A percentile compares a stretch with the other conserved stretches of the same genome.
phyloP scores from a whole-genome alignment of 306 rosid genomes.

The Cercis canadensis region DNA sequence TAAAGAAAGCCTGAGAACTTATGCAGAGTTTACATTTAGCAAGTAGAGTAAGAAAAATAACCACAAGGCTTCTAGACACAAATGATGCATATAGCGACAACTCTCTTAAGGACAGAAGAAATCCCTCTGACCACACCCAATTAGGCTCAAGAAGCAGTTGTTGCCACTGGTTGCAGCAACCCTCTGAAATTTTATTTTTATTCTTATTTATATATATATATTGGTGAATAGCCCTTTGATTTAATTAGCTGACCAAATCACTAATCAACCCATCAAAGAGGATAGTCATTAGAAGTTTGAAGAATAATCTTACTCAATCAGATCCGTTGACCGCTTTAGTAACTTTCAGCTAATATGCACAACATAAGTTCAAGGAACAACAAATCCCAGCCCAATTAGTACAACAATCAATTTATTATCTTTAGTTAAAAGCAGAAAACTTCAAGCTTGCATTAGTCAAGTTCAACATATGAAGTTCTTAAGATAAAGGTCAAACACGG shows the following conservation, averaged over 20 bases:
- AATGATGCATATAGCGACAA: background rate
- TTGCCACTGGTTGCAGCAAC: background rate
- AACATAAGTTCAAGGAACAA: no score
- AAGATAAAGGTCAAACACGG: background rate
- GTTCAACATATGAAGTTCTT: background rate
- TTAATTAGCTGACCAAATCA: conserved; percentile 5
- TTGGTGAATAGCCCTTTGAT: background rate
- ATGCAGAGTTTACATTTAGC: background rate
- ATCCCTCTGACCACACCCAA: background rate
- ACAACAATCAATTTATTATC: no score
- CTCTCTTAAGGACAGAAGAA: background rate
- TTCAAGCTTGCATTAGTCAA: conserved; percentile 11
- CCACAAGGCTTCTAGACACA: background rate
- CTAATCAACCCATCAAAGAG: background rate
- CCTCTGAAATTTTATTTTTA: background rate
- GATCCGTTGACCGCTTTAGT: conserved; percentile 3
- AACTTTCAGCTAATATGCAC: no score
- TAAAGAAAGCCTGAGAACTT: background rate
- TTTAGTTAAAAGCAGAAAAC: background rate
- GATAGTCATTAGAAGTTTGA: background rate
- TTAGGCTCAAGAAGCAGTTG: conserved; percentile 7
- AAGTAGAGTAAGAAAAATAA: conserved; percentile 20
- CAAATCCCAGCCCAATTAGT: no score
- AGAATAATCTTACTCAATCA: conserved; percentile 13
- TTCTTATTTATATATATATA: no score